Evolutionary conservation across 345 rosid genomes (phyloP).

Genomic region (Corymbia maculata): DNA sequence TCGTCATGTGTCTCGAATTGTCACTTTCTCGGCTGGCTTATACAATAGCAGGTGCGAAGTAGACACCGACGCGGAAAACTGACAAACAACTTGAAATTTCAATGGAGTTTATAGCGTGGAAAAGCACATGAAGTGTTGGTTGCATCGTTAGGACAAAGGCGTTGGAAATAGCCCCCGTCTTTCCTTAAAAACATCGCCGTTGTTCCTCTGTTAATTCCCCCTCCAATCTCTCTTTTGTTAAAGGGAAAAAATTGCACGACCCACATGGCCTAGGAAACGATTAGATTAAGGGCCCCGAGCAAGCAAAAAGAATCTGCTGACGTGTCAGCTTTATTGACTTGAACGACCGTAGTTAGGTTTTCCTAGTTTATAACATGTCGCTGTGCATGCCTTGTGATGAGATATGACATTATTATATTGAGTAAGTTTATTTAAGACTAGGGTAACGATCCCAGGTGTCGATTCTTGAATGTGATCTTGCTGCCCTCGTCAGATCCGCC

Average conservation of each 20-base stretch:
- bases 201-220: background rate
- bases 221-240: background rate
- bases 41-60: background rate
- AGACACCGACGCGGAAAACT: background rate
- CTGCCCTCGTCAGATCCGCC: background rate
- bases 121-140: background rate
- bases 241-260: background rate
- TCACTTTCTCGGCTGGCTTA: background rate
- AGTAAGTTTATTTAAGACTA: background rate
- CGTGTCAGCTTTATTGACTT: background rate
- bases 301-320: background rate
- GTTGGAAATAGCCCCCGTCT: background rate
- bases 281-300: background rate
- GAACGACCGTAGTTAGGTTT: background rate
- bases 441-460: background rate
- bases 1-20: background rate
- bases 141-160: background rate
- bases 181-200: background rate
- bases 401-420: background rate
- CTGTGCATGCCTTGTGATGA: background rate
- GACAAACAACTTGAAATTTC: background rate
- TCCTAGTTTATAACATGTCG: background rate
- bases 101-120: background rate
- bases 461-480: background rate
- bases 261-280: background rate